phyloP scores from a whole-genome alignment of 78 protist genomes.

The Dictyostelium firmibasis region DNA sequence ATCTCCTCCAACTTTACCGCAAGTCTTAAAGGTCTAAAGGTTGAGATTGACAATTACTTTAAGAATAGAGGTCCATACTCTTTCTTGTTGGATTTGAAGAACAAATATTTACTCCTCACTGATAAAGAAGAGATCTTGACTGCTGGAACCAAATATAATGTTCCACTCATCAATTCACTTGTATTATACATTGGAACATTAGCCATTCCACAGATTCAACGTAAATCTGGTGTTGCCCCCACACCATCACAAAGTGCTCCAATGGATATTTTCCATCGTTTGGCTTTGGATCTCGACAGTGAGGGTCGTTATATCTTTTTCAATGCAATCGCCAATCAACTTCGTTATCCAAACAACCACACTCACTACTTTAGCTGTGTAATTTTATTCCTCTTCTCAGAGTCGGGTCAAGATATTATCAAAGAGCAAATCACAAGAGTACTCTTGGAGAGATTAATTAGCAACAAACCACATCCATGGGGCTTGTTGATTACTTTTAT shows the following conservation, averaged over 20 bases:
- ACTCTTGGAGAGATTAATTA: constrained; percentile 97
- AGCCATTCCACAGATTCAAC: constrained; percentile 85
- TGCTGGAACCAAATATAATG: constrained; percentile 84
- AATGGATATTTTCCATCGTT: constrained; percentile 91
- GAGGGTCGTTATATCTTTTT: constrained; percentile 96
- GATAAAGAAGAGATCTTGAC: constrained; percentile 59
- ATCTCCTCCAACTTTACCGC: constrained; percentile 73
- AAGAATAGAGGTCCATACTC: constrained; percentile 69
- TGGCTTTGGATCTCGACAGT: constrained; percentile 88
- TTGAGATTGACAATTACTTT: constrained; percentile 87
- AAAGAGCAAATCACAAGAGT: constrained; percentile 97
- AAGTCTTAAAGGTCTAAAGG: constrained; percentile 68
- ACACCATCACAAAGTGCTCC: constrained; percentile 69
- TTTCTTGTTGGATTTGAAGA: constrained; percentile 76
- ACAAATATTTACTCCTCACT: constrained; percentile 27
- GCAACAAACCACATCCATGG: constrained; percentile 99
- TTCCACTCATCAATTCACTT: constrained; percentile 93
- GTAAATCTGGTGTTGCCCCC: constrained; percentile 10
- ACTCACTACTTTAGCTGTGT: constrained; percentile 97
- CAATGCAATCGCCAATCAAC: constrained; percentile 98
- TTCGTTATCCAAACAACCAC: constrained; percentile 98
- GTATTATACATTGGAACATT: constrained; percentile 90
- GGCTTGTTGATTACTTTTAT: constrained; percentile 98
- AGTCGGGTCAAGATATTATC: constrained; percentile 76
- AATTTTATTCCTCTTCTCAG: constrained; percentile 93